A percentile compares a stretch with the other conserved stretches of the same genome.
phyloP scores from a whole-genome alignment of 2,329 filamentous ascomycete genomes.

The Trichophyton schoenleinii region DNA sequence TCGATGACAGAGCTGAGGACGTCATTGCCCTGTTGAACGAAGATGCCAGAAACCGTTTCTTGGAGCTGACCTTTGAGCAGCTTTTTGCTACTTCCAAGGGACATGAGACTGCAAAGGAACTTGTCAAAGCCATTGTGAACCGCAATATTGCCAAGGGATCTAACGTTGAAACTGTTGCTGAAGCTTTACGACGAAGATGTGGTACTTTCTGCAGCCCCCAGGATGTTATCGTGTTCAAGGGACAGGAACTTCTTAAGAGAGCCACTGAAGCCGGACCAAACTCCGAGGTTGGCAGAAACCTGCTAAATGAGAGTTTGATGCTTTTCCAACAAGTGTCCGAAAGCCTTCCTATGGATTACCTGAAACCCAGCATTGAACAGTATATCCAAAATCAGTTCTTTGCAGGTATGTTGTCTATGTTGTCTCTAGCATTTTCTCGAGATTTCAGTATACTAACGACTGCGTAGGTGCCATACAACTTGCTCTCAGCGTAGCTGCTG shows the following conservation, averaged over 20 bases:
- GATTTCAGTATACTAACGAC: conserved; percentile 3
- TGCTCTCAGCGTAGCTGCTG: conserved; percentile 67
- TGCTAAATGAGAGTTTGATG: conserved; percentile 78
- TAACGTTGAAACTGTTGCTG: conserved; percentile 93
- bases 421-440: conserved; percentile 13
- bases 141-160: conserved; percentile 93
- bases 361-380: conserved; percentile 63
- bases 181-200: conserved; percentile 80
- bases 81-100: conserved; percentile 71
- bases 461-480: conserved; percentile 63
- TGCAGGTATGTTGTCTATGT: conserved; percentile 43
- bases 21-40: conserved; percentile 69
- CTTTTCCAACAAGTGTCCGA: conserved; percentile 82
- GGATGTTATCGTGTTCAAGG: conserved; percentile 96
- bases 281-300: conserved; percentile 60
- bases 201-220: conserved; percentile 96
- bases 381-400: conserved; percentile 79
- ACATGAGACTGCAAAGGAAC: conserved; percentile 78
- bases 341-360: conserved; percentile 66
- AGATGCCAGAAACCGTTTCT: conserved; percentile 53
- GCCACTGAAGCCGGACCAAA: conserved; percentile 67
- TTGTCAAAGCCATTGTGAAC: conserved; percentile 97
- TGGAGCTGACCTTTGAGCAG: conserved; percentile 70
- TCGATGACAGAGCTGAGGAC: conserved; percentile 83
- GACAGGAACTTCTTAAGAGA: conserved; percentile 84